Conservation (phyloP, 768 basidiomycete species). For the Trametes cingulata region DNA sequence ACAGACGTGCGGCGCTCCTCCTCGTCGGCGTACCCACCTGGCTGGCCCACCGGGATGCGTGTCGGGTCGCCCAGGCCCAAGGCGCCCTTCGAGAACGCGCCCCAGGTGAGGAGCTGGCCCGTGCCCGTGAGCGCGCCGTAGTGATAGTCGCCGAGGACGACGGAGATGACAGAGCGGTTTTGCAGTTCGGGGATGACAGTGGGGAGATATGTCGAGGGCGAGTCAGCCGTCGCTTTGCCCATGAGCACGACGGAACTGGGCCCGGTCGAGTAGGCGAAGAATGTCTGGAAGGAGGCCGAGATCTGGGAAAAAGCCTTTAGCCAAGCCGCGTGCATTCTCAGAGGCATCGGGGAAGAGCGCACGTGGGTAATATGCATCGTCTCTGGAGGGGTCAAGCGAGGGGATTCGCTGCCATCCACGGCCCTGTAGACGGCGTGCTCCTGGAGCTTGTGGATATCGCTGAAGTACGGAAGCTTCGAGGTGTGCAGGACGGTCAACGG, state of each 20-base stretch:
- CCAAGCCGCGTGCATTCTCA: background rate
- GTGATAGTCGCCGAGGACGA: slow-evolving; percentile 93
- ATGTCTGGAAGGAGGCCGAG: slow-evolving; percentile 80
- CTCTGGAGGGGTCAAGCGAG: slow-evolving; percentile 36
- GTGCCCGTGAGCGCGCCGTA: slow-evolving; percentile 76
- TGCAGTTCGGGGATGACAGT: slow-evolving; percentile 73
- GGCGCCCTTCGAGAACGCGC: slow-evolving; percentile 72
- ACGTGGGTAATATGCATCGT: slow-evolving; percentile 78
- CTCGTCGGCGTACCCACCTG: slow-evolving; percentile 58
- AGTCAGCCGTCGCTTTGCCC: slow-evolving; percentile 44
- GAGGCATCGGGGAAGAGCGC: slow-evolving; percentile 30
- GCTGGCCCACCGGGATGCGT: slow-evolving; percentile 48
- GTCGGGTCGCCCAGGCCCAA: slow-evolving; percentile 83
- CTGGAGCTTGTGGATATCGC: slow-evolving; percentile 56
- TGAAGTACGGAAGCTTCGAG: slow-evolving; percentile 70
- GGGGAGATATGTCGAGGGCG: slow-evolving; percentile 36
- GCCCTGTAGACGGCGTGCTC: slow-evolving; percentile 39
- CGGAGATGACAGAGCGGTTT: slow-evolving; percentile 76
- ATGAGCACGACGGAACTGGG: slow-evolving; percentile 71
- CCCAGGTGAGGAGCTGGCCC: slow-evolving; percentile 84
- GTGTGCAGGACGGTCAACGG: background rate
- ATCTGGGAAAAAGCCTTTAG: slow-evolving; percentile 48
- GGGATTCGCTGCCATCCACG: slow-evolving; percentile 29
- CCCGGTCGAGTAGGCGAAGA: slow-evolving; percentile 80
- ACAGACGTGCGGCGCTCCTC: slow-evolving; percentile 33